Percentiles rank a stretch among this genome's conserved stretches.
Conservation (phyloP, 2,329 filamentous ascomycete genomes). For the Ceratocystis harringtonii region DNA sequence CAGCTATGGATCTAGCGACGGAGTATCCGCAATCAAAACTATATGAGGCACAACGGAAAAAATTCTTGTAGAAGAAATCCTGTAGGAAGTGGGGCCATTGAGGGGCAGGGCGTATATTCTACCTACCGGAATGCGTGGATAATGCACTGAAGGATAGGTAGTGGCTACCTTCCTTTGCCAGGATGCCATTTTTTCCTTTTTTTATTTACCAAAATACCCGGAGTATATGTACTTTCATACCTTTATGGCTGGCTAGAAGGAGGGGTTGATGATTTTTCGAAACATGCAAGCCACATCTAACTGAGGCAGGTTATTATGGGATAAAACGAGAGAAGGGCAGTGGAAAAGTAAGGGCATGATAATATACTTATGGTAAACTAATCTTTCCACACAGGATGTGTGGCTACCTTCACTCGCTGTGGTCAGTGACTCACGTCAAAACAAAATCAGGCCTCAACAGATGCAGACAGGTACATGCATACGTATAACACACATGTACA, state of each 20-base stretch:
- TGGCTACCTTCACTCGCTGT: not conserved
- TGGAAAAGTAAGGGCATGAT: not conserved
- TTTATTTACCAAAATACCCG: not conserved
- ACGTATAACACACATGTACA: not conserved
- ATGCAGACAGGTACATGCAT: not conserved
- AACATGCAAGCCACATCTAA: not conserved
- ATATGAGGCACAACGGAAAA: not conserved
- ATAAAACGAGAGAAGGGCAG: not conserved
- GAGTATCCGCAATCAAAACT: constrained; percentile 9
- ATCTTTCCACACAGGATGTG: not conserved
- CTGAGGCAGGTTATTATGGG: not conserved
- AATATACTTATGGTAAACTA: not conserved
- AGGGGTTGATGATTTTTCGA: not conserved
- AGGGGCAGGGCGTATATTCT: not conserved
- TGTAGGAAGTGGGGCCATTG: not conserved
- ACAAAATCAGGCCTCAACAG: constrained; percentile 6
- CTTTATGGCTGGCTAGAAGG: not conserved
- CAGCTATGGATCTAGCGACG: constrained; percentile 7
- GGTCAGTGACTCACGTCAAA: not conserved
- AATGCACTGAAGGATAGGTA: not conserved
- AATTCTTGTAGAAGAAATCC: not conserved
- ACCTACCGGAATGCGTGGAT: not conserved
- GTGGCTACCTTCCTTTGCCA: not conserved
- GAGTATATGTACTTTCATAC: not conserved
- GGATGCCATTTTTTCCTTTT: not conserved